Evolutionary conservation across 768 basidiomycete species (phyloP).

Genomic region (Sutorius australiensis): DNA sequence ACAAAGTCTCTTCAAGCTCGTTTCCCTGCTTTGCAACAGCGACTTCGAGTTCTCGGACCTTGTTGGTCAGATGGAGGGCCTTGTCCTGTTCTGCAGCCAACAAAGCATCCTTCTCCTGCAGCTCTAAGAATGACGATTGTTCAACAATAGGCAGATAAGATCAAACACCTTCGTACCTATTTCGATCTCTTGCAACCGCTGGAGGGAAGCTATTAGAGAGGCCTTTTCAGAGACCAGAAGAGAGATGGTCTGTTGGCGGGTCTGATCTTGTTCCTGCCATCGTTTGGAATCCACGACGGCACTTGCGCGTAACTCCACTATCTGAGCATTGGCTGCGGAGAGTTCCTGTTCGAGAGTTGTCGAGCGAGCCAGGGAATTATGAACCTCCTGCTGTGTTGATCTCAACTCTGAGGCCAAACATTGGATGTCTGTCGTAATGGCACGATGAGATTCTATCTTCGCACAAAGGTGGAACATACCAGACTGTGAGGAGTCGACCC

Average conservation of each 20-base stretch:
- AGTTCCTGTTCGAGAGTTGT: constrained; percentile 21
- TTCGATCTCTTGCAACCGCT: constrained; percentile 58
- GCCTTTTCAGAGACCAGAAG: constrained; percentile 75
- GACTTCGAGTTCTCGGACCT: constrained; percentile 41
- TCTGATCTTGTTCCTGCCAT: constrained; percentile 39
- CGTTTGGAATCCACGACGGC: constrained; percentile 11
- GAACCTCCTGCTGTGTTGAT: constrained; percentile 10
- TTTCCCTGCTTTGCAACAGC: constrained; percentile 39
- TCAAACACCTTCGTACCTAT: constrained; percentile 43
- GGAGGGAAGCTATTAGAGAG: constrained; percentile 52
- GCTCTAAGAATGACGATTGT: constrained; percentile 32
- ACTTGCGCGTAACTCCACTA: constrained; percentile 15
- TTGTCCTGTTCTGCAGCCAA: constrained; percentile 43
- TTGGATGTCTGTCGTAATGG: constrained; percentile 17
- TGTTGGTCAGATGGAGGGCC: constrained; percentile 37
- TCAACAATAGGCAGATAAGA: background rate
- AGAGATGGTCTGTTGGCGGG: constrained; percentile 70
- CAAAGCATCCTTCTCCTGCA: constrained; percentile 39
- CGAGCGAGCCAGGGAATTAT: constrained; percentile 11
- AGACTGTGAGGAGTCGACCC: constrained; percentile 16
- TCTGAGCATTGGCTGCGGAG: constrained; percentile 15
- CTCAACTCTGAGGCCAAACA: constrained; percentile 18
- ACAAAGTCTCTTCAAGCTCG: constrained; percentile 34
- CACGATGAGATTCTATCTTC: constrained; percentile 29
- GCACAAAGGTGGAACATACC: constrained; percentile 19